Percentiles rank a stretch among this genome's conserved stretches.
phyloP scores from a whole-genome alignment of 306 rosid genomes.

The Datisca glomerata region DNA sequence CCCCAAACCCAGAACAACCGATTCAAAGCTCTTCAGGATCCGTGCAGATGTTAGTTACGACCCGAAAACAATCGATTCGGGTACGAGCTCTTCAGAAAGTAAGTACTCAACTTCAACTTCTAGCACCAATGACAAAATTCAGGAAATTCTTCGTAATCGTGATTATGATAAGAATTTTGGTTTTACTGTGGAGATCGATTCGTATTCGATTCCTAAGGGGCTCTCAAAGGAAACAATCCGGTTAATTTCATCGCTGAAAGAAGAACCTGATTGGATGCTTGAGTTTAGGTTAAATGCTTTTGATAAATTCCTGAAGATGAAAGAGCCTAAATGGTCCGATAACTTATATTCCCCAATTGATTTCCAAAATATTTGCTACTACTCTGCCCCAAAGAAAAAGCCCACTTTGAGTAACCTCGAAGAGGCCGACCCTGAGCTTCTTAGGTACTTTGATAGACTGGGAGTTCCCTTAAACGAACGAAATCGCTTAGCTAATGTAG shows the following conservation, averaged over 20 bases:
- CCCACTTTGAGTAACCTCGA: slow-evolving; percentile 44
- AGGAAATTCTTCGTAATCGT: slow-evolving; percentile 68
- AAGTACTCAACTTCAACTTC: slow-evolving; percentile 19
- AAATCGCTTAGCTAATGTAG: slow-evolving; percentile 78
- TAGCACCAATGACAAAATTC: slow-evolving; percentile 45
- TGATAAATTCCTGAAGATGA: slow-evolving; percentile 54
- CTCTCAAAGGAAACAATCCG: slow-evolving; percentile 51
- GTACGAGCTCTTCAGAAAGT: slow-evolving; percentile 18
- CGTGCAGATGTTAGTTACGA: slow-evolving; percentile 50
- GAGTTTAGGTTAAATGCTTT: slow-evolving; percentile 59
- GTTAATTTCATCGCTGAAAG: slow-evolving; percentile 46
- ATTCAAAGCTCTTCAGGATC: slow-evolving; percentile 22
- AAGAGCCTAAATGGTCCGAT: slow-evolving; percentile 75
- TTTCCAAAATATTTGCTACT: slow-evolving; percentile 69
- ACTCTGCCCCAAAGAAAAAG: slow-evolving; percentile 76
- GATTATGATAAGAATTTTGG: slow-evolving; percentile 77
- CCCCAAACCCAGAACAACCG: slow-evolving; percentile 13
- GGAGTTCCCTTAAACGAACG: slow-evolving; percentile 71
- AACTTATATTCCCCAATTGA: slow-evolving; percentile 45
- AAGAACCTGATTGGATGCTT: slow-evolving; percentile 89
- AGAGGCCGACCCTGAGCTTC: slow-evolving; percentile 77
- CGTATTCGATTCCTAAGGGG: slow-evolving; percentile 75
- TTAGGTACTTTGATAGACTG: slow-evolving; percentile 59
- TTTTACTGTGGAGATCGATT: slow-evolving; percentile 53
- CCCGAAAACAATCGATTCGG: slow-evolving; percentile 15